These are phyloP conservation scores for Colletotrichum euphorbiae DNA, from an alignment of 2,329 filamentous ascomycete genomes.

Conservation along the genomic window DNA sequence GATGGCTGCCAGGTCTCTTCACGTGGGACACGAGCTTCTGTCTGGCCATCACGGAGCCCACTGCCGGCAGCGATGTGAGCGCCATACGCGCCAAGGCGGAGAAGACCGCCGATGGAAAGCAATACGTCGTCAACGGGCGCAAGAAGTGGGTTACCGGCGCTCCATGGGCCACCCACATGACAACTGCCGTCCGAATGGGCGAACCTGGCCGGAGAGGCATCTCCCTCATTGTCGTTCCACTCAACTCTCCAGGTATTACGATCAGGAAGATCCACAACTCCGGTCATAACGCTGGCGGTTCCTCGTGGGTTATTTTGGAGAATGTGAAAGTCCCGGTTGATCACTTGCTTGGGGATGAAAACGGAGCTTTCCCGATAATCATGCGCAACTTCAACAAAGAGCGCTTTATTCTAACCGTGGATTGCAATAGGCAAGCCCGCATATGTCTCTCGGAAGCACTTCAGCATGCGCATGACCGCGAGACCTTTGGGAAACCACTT, in stretches of 20 bases:
- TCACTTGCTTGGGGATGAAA: constrained; percentile 66
- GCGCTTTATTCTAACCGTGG: constrained; percentile 67
- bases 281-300: constrained; percentile 74
- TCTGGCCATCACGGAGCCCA: constrained; percentile 73
- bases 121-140: constrained; percentile 73
- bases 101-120: constrained; percentile 54
- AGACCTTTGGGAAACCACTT: constrained; percentile 70
- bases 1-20: constrained; percentile 70
- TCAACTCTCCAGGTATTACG: constrained; percentile 61
- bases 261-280: constrained; percentile 70
- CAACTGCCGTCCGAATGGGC: constrained; percentile 71
- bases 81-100: constrained; percentile 70
- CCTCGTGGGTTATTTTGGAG: constrained; percentile 67
- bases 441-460: constrained; percentile 66
- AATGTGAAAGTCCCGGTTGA: constrained; percentile 65
- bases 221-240: constrained; percentile 68
- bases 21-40: constrained; percentile 70
- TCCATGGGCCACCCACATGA: constrained; percentile 70
- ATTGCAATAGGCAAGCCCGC: constrained; percentile 67
- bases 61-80: constrained; percentile 68
- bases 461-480: constrained; percentile 61
- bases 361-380: constrained; percentile 67
- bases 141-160: constrained; percentile 78
- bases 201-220: constrained; percentile 64
- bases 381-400: constrained; percentile 72